Base-by-base conservation (phyloP, 148 eudicot genomes). In the Amaranthus hypochondriacus region DNA sequence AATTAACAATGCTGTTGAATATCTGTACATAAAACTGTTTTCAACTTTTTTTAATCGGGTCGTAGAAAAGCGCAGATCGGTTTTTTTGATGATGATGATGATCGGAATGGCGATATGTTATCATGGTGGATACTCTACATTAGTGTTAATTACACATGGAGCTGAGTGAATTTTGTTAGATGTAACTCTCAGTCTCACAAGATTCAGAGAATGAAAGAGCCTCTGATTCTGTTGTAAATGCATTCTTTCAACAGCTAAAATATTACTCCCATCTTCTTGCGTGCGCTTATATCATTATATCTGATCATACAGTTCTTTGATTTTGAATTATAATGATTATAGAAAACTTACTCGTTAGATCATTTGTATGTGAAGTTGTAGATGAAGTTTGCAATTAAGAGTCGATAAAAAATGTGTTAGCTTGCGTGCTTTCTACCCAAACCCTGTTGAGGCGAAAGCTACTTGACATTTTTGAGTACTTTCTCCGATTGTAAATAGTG, bases 141-240 rank as follows among this genome's bases (percentile, higher is more conserved):
- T 54, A 76, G 64, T 39, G 71, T 10, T 61, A 58, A 28, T n/a
- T n/a, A 63, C 64, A 70, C 71, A 58, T 44, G 79, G 71, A 77
- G 73, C 83, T 73, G 77, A 70, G 87, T 87, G 92, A 78, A 78
- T 85, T 87, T 85, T 85, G 87, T 61, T 81, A 76, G 83, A 54
- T 80, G 12, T 48, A 69, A 70, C 82, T 72, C 83, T 72, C 79
- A 54, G 79, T 60, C 64, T 68, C 44, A 9, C 63, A 10, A 21
- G 67, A 47, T 56, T 49, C 5, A 11, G 57, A 47, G 53, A 44
- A 4, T 10, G 21, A 48, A 71, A 57, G 18, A 0, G 15, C 12
- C 11, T 57, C 39, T 44, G 64, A 15, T 72, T 63, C 46, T 46
- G 77, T 9, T 46, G 79, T 70, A 69, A 13, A 70, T 51, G 73